A percentile compares a stretch with the other conserved stretches of the same genome.
phyloP scores from a whole-genome alignment of 1,139 yeast species.

The Protomyces pachydermus region DNA sequence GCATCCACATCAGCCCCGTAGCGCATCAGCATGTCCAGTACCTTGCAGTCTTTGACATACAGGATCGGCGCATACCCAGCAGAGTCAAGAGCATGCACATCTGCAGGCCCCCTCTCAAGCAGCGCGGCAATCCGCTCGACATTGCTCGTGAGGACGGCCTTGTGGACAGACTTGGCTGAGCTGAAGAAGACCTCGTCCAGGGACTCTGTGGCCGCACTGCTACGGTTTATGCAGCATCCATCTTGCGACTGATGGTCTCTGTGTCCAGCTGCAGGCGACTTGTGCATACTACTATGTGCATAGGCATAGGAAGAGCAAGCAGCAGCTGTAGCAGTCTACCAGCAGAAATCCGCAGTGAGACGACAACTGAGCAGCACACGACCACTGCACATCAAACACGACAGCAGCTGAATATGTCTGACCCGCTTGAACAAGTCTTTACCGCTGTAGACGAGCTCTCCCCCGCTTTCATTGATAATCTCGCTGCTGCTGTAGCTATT shows the following conservation, averaged over 20 bases:
- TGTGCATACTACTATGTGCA: too few species aligned
- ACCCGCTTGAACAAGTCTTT: conserved; percentile 3
- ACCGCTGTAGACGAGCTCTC: conserved; percentile 15
- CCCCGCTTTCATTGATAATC: conserved; percentile 39
- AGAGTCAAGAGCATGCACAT: conserved; percentile 1
- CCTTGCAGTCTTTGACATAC: not conserved
- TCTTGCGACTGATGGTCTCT: too few species aligned
- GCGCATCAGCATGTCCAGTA: not conserved
- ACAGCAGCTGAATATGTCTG: not conserved
- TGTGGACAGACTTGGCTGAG: conserved; percentile 5
- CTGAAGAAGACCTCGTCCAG: conserved; percentile 18
- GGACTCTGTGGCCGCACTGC: conserved; percentile 1
- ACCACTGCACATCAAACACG: too few species aligned
- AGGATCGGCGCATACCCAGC: conserved; percentile 14
- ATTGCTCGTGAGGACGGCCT: conserved; percentile 4
- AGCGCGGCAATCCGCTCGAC: not conserved
- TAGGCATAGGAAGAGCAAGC: too few species aligned
- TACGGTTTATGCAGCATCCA: too few species aligned
- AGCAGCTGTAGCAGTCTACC: too few species aligned
- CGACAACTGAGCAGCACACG: too few species aligned
- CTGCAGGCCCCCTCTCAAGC: not conserved
- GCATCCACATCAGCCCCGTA: not conserved
- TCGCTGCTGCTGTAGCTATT: conserved; percentile 78
- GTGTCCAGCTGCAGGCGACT: too few species aligned
- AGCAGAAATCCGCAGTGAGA: too few species aligned